Base-by-base conservation (phyloP, 306 rosid species). In the Vicia sativa region DNA sequence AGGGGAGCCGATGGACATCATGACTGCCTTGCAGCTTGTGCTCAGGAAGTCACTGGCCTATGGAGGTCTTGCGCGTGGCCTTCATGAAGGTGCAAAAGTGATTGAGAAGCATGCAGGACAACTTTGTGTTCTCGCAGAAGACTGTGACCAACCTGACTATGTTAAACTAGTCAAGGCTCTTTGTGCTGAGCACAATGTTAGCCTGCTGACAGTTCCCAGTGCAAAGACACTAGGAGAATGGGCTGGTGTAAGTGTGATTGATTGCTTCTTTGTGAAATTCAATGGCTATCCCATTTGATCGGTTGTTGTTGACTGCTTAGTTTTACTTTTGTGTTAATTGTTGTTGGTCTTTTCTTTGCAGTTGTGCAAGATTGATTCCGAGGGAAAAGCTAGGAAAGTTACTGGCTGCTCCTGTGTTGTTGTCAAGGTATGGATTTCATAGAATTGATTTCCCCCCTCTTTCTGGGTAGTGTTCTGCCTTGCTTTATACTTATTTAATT, bases 201-300 rank as follows among this genome's bases (percentile, higher is more conserved):
- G 87, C 65, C 73, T 91, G 64, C 56, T 91, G 77, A 80, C 95
- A 0, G 86, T 91, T 70, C 95, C 96, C 1, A 87, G 85, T 52
- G 87, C 97, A 15, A 92, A 92, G 74, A 92, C 92, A 39, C 95
- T 92, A 18, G 97, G 97, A 55, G 96, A 92, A 78, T 92, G 97
- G 97, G 87, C 87, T 62, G 96, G 97, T 68, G 97, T 92, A 87
- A 87, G 96, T 84, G 21, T 35, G 16, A 25, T 11, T 11, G 11
- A 14, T 12, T 11, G 9, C 4, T 25, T 13, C 1, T 11, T 28
- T 69, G 1, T 3, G 7, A 4, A 35, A 39, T 68, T 44, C 11
- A 26, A 54, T 53, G 26, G 31, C 26, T 53, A 19, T 26, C 11
- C 45, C 11, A 10, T 44, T 12, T 49, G 28, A 49, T 21, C 39